These are phyloP conservation scores for Dimargaris cristalligena DNA, from an alignment of 192 early-diverging fungal species.

Conservation along the genomic window DNA sequence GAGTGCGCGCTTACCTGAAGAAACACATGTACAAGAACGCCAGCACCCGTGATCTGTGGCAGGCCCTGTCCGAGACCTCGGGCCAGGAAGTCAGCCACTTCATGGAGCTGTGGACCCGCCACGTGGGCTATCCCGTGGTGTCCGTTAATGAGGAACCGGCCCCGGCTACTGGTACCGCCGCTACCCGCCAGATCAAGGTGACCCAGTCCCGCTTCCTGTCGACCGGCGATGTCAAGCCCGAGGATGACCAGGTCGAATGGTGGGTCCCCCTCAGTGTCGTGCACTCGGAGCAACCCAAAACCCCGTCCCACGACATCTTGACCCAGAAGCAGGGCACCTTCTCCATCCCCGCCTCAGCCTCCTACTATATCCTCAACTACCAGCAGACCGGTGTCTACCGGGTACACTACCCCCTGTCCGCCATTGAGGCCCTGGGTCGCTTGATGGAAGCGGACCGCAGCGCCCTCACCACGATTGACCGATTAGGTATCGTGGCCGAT, in stretches of 20 bases:
- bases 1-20: constrained; percentile 59
- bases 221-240: constrained; percentile 53
- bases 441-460: constrained; percentile 28
- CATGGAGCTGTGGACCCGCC: constrained; percentile 77
- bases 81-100: constrained; percentile 65
- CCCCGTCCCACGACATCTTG: constrained; percentile 19
- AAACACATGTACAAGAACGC: constrained; percentile 75
- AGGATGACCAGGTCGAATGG: constrained; percentile 72
- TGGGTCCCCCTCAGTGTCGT: constrained; percentile 65
- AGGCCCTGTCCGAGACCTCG: constrained; percentile 54
- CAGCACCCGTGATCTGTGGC: constrained; percentile 78
- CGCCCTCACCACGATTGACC: constrained; percentile 52
- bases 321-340: constrained; percentile 25
- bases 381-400: constrained; percentile 71
- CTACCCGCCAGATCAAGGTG: constrained; percentile 30
- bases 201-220: constrained; percentile 73
- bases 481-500: constrained; percentile 71
- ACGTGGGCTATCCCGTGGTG: constrained; percentile 74
- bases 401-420: constrained; percentile 47
- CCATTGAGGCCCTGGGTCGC: constrained; percentile 31
- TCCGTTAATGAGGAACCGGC: constrained; percentile 38
- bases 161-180: constrained; percentile 25
- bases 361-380: constrained; percentile 76
- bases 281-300: constrained; percentile 15
- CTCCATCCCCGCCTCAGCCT: constrained; percentile 29